Percentiles rank a stretch among this genome's conserved stretches.
These are phyloP conservation scores for Parastagonospora avenae DNA, from an alignment of 2,329 filamentous ascomycete genomes.

Conservation along the genomic window DNA sequence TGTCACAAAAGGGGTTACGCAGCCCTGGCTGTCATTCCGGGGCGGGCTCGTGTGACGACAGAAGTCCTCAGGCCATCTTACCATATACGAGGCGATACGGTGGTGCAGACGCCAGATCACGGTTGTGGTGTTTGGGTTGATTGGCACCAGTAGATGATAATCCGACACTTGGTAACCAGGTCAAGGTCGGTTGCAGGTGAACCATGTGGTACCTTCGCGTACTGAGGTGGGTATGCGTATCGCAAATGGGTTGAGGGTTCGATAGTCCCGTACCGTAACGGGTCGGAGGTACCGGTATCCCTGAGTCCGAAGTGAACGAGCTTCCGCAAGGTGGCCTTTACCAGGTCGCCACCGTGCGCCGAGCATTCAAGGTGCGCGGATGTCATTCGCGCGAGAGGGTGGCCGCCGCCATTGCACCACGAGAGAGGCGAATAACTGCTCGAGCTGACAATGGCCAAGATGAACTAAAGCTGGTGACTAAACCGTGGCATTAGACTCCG, in stretches of 20 bases:
- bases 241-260: conserved; percentile 2
- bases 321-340: conserved; percentile 23
- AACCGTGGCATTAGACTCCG: neutral
- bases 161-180: neutral
- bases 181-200: conserved; percentile 1
- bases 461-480: neutral
- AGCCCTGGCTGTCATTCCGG: conserved; percentile 4
- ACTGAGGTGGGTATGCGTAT: conserved; percentile 1
- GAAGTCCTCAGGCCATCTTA: conserved; percentile 7
- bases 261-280: conserved; percentile 1
- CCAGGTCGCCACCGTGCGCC: conserved; percentile 20
- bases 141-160: conserved; percentile 3
- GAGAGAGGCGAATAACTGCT: neutral
- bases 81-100: neutral
- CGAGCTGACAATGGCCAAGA: neutral
- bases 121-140: neutral
- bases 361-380: conserved; percentile 10
- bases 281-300: conserved; percentile 15
- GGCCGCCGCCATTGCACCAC: neutral
- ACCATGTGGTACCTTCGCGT: conserved; percentile 5
- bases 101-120: neutral
- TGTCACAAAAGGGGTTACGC: neutral
- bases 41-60: conserved; percentile 15
- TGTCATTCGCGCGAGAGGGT: neutral
- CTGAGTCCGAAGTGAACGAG: conserved; percentile 17